Evolutionary conservation across 495 filamentous ascomycete species (phyloP), one percentile per base, ranked within the genome.

Genomic region (Penicillium alfredii): DNA sequence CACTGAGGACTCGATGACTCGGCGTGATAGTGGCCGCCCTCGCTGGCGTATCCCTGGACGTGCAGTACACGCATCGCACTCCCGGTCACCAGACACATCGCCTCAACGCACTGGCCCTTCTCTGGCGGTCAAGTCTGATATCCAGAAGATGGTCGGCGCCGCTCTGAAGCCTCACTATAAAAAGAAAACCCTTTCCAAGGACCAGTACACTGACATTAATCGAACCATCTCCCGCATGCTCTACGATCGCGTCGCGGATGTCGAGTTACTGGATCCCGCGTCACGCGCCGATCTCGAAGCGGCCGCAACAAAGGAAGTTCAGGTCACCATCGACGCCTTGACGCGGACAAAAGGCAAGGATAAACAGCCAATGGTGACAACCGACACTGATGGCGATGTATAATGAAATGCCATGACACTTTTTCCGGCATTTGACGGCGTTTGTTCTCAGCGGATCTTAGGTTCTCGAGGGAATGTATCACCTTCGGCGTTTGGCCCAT

Each of bases 151-250:
- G 63, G 88, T 95, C 31, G 78, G 81, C 17, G 62, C 70, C 13
- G 84, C 81, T 0, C 68, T 95, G 13, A 83, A 82, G 35, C 85
- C 88, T 13, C 76, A 84, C 44, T 93, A 83, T 42, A 75, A 77
- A 8, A 67, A 66, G 18, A 78, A 78, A 37, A 66, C 77, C 28
- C 65, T 95, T 7, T 80, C 78, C 20, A 80, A 85, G 47, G 81
- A 93, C 25, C 82, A 94, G 56, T 96, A 86, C 62, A 88, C 81
- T 4, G 76, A 80, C 29, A 88, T 94, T 62, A 94, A 94, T 55
- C 78, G 86, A 29, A 80, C 77, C 22, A 77, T 94, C 16, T 92
- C 84, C 9, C 76, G 84, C 11, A 81, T 76, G 61, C 63, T 96
- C n/a, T 96, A 96, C 55, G 84, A 93, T 24, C 76, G 78, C 23